phyloP scores from a whole-genome alignment of 2,329 filamentous ascomycete genomes.

The Huntiella savannae region DNA sequence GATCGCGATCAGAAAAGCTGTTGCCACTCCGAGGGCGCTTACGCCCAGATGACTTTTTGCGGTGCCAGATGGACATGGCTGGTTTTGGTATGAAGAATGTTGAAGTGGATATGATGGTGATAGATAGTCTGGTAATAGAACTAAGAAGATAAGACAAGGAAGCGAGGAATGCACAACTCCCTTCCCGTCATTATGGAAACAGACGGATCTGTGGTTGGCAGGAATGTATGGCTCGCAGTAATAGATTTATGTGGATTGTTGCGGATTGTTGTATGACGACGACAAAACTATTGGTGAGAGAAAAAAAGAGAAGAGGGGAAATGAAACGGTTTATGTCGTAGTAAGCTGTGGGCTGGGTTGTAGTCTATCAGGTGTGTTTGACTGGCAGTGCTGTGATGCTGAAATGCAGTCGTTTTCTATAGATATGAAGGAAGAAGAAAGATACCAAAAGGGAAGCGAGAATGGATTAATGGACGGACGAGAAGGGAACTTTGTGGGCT shows the following conservation, averaged over 20 bases:
- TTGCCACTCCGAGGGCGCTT: constrained; percentile 34
- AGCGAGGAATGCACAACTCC: not conserved
- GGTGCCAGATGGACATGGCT: constrained; percentile 13
- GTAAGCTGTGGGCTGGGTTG: too few relatives aligned
- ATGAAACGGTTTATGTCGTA: not conserved
- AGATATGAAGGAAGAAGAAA: too few relatives aligned
- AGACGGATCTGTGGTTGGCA: not conserved
- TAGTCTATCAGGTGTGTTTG: too few relatives aligned
- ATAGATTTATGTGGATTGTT: not conserved
- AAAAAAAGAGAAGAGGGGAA: not conserved
- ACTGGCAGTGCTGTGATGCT: too few relatives aligned
- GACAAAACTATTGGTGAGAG: not conserved
- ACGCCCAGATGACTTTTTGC: constrained; percentile 27
- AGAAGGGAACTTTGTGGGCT: too few relatives aligned
- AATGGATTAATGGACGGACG: too few relatives aligned
- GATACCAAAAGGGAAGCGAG: too few relatives aligned
- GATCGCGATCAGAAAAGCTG: constrained; percentile 34
- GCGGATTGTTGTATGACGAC: not conserved
- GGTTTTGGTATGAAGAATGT: not conserved
- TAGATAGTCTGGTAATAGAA: not conserved
- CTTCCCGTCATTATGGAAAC: not conserved
- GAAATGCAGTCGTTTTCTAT: too few relatives aligned
- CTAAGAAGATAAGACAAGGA: not conserved
- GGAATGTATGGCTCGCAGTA: not conserved
- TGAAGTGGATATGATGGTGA: not conserved